Base-by-base conservation (phyloP, 2,329 filamentous ascomycete genomes). In the Septoria linicola region DNA sequence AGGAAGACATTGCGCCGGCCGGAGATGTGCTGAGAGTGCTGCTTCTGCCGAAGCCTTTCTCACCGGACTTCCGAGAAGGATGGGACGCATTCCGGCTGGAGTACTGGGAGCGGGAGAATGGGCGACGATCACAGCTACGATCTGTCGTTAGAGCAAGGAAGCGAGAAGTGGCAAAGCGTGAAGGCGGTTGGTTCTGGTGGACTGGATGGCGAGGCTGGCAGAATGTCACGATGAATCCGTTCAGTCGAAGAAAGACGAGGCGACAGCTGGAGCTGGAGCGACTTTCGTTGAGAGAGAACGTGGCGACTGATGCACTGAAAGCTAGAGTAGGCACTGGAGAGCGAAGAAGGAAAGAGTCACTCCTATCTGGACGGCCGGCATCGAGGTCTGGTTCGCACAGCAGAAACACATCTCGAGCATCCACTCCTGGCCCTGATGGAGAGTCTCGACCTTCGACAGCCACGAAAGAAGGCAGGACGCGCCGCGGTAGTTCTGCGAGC, bases 51-150 rank as follows among this genome's bases (percentile, higher is more conserved):
- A 99, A 99, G 68, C 90, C 91, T 0, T 99, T 99, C 66, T 95
- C 89, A 4, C 86, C 93, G 0, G 89, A 89, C 40, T 99, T 99
- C 66, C 81, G 93, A 16, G 91, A 97, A 69, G 95, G 96, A 59
- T 99, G 93, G 93, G 93, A 99, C 66, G 78, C 92, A 13, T 99
- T 95, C 71, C 81, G 93, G 46, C 84, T 86, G 27, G 91, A 96
- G 54, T 99, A 96, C 72, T 99, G 93, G 93, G 92, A 96, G 63
- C 85, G 85, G 55, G 93, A 99, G 70, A 99, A 99, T 66, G 89
- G 95, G 69, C 84, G 92, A 2, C 83, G 93, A 10, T 81, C 85
- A 2, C 73, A 87, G 51, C 75, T 96, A 19, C 80, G 89, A 17
- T 73, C 78, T 36, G 87, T 87, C 65, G 74, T 96, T 42, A 81